Percentiles rank a stretch among this genome's conserved stretches.
These are phyloP conservation scores for Phoma sp. DNA, from an alignment of 2,329 filamentous ascomycete species.

Conservation along the genomic window DNA sequence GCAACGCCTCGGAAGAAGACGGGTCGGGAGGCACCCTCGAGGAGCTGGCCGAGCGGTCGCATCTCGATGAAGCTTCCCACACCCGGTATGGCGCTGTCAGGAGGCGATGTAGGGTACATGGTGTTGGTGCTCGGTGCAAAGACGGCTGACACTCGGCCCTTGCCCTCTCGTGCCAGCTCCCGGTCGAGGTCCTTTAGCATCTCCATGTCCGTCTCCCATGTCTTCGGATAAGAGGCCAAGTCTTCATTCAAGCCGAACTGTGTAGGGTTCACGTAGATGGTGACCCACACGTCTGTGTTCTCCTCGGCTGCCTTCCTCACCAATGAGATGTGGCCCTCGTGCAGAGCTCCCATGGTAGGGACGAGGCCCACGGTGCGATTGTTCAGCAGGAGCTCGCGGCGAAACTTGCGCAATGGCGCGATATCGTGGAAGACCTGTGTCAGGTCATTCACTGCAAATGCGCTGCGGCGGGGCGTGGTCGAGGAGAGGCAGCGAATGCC, in stretches of 20 bases:
- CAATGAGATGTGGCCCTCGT: slow-evolving; percentile 86
- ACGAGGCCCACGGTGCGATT: slow-evolving; percentile 83
- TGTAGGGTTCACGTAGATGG: slow-evolving; percentile 94
- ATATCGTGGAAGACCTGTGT: slow-evolving; percentile 81
- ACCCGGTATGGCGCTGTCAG: slow-evolving; percentile 75
- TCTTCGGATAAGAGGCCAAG: slow-evolving; percentile 85
- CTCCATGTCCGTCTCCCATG: slow-evolving; percentile 79
- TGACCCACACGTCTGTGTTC: slow-evolving; percentile 87
- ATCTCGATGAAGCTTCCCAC: slow-evolving; percentile 91
- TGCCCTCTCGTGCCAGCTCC: slow-evolving; percentile 65
- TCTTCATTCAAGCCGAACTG: slow-evolving; percentile 94
- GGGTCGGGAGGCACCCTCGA: slow-evolving; percentile 85
- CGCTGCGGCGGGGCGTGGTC: slow-evolving; percentile 25
- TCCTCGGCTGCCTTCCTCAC: slow-evolving; percentile 84
- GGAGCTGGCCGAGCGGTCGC: slow-evolving; percentile 78
- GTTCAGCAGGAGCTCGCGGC: slow-evolving; percentile 69
- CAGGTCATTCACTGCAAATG: slow-evolving; percentile 24
- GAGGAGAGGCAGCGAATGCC: slow-evolving; percentile 30
- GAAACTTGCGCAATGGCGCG: slow-evolving; percentile 72
- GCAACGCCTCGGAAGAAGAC: slow-evolving; percentile 97
- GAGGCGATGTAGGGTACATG: slow-evolving; percentile 87
- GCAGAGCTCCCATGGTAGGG: slow-evolving; percentile 97
- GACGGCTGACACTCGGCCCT: slow-evolving; percentile 77
- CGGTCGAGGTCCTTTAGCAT: slow-evolving; percentile 73
- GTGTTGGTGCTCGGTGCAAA: slow-evolving; percentile 83